These are phyloP conservation scores for Yamagishiella unicocca DNA, from an alignment of 139 green algal species.

Conservation along the genomic window DNA sequence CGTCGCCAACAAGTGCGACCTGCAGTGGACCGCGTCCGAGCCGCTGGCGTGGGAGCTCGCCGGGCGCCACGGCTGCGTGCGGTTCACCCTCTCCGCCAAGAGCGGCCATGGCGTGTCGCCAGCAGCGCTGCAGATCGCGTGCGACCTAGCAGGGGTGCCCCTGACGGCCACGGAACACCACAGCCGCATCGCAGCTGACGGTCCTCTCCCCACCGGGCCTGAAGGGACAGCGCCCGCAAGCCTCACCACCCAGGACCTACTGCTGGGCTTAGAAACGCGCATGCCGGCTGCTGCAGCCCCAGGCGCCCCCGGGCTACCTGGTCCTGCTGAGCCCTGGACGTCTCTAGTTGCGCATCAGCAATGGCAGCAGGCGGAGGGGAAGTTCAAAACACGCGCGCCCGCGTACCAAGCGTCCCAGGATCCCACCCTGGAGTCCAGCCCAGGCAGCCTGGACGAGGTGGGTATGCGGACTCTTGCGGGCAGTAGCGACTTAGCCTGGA, in stretches of 20 bases:
- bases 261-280: no score
- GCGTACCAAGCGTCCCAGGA: background rate
- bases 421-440: background rate
- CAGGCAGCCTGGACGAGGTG: background rate
- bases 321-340: no score
- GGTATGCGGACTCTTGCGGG: background rate
- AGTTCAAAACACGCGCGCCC: background rate
- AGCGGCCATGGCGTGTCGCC: conserved; percentile 10
- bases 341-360: background rate
- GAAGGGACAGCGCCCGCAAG: no score
- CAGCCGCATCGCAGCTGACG: no score
- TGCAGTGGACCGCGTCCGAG: background rate
- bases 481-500: background rate
- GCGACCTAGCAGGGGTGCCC: conserved; percentile 41
- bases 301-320: no score
- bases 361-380: background rate
- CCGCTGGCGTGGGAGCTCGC: conserved; percentile 16
- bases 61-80: conserved; percentile 26
- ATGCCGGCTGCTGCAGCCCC: no score
- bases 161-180: background rate
- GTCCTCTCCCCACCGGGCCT: no score
- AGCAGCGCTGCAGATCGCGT: background rate
- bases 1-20: conserved; percentile 20
- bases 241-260: no score
- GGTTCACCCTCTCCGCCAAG: background rate